These are phyloP conservation scores for Metroxylon sagu DNA, from an alignment of 176 grass and related monocot genomes.

Conservation along the genomic window DNA sequence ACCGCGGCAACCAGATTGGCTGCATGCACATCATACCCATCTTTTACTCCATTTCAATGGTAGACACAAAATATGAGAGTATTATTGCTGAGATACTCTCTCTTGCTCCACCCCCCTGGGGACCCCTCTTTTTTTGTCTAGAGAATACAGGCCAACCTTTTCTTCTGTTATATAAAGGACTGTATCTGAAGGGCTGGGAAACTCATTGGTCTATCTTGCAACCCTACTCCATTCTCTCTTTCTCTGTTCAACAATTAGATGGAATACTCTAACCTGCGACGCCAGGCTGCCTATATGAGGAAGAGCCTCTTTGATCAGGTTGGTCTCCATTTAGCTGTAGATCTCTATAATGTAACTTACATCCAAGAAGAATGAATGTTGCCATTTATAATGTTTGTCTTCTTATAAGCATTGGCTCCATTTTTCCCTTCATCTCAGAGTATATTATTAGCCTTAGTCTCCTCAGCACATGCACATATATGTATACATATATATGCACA, in stretches of 20 bases:
- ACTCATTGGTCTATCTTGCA: slow-evolving; percentile 21
- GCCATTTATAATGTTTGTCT: no score
- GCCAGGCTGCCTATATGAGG: slow-evolving; percentile 70
- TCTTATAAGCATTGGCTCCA: no score
- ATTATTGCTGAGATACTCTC: no score
- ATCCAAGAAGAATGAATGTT: not conserved
- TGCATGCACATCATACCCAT: slow-evolving; percentile 31
- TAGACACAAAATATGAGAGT: no score
- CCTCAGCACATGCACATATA: no score
- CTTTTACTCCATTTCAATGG: slow-evolving; percentile 20
- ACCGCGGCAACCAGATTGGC: slow-evolving; percentile 53
- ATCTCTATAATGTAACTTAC: slow-evolving; percentile 9
- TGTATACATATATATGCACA: no score
- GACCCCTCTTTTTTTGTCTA: no score
- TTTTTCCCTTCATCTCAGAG: no score
- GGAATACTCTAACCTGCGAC: slow-evolving; percentile 61
- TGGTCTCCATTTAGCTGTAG: slow-evolving; percentile 19
- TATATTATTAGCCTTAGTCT: no score
- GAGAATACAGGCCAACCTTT: slow-evolving; percentile 24
- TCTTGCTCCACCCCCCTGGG: not conserved
- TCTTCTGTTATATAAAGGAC: slow-evolving; percentile 54
- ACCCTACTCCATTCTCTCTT: slow-evolving; percentile 23
- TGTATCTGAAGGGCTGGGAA: slow-evolving; percentile 8
- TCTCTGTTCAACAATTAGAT: slow-evolving; percentile 39
- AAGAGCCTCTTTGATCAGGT: slow-evolving; percentile 93